These are phyloP conservation scores for Thraustochytrium striatum DNA, from an alignment of 352 stramenopile species.

Conservation along the genomic window DNA sequence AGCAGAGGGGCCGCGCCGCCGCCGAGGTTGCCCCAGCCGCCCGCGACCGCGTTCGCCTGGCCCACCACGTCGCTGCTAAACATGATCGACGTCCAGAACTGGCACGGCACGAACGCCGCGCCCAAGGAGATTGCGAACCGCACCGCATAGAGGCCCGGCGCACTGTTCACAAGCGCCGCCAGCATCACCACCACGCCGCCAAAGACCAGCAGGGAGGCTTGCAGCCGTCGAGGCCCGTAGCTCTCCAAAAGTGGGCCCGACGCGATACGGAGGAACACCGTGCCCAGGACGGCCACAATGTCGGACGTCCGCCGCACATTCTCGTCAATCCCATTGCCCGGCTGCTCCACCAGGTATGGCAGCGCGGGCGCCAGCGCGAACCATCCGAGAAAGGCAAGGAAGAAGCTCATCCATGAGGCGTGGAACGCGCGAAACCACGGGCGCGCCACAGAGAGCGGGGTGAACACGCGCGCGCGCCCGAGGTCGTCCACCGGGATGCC, in stretches of 20 bases:
- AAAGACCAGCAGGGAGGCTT: slow-evolving; percentile 71
- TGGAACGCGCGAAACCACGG: slow-evolving; percentile 92
- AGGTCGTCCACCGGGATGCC: background rate
- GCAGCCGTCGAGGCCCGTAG: slow-evolving; percentile 75
- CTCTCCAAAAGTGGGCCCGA: slow-evolving; percentile 82
- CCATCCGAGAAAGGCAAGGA: slow-evolving; percentile 87
- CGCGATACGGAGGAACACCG: slow-evolving; percentile 82
- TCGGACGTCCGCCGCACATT: slow-evolving; percentile 82
- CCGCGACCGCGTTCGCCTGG: slow-evolving; percentile 82
- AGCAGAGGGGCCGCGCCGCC: slow-evolving; percentile 81
- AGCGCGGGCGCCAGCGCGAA: slow-evolving; percentile 88
- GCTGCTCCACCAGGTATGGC: slow-evolving; percentile 73
- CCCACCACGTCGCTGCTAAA: slow-evolving; percentile 87
- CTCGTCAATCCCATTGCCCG: slow-evolving; percentile 69
- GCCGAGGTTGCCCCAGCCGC: slow-evolving; percentile 82
- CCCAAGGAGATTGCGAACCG: slow-evolving; percentile 89
- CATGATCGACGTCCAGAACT: slow-evolving; percentile 88
- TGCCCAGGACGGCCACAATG: slow-evolving; percentile 78
- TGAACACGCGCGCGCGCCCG: background rate
- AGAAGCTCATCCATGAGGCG: slow-evolving; percentile 79
- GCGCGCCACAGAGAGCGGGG: slow-evolving; percentile 59
- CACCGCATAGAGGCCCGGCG: slow-evolving; percentile 68
- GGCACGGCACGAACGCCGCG: slow-evolving; percentile 84
- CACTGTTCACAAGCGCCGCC: slow-evolving; percentile 76
- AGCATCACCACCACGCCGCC: slow-evolving; percentile 75